Evolutionary conservation across 345 rosid species (phyloP).

Genomic region (Eucalyptus lansdowneana): DNA sequence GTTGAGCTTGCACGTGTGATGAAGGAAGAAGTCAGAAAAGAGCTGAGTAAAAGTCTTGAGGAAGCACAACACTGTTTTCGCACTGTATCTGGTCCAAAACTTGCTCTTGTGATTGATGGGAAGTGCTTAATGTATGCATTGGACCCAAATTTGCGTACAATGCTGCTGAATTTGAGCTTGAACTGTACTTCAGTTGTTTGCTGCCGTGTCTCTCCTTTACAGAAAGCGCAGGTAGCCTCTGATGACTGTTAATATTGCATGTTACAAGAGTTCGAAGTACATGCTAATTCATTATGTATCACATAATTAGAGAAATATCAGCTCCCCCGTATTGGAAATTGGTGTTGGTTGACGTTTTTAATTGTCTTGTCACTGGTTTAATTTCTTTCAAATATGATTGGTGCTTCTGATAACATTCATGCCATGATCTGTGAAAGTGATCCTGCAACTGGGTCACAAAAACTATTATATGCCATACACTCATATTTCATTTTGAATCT

Average conservation of each 20-base stretch:
- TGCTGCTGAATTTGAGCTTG: constrained; percentile 84
- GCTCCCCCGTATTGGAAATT: not conserved
- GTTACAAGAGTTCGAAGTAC: not conserved
- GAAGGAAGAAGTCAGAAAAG: constrained; percentile 74
- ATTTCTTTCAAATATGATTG: not conserved
- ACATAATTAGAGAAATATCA: not conserved
- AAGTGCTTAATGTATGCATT: constrained; percentile 96
- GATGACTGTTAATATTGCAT: not conserved
- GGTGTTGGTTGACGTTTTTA: not conserved
- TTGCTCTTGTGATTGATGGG: constrained; percentile 88
- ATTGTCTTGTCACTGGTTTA: not conserved
- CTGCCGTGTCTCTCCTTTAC: constrained; percentile 98
- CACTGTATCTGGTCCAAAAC: constrained; percentile 60
- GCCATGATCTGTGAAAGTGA: not conserved
- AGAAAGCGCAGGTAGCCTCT: constrained; percentile 85
- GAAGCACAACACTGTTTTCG: constrained; percentile 62
- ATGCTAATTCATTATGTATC: not conserved
- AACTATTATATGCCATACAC: not conserved
- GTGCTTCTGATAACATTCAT: not conserved
- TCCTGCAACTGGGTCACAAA: not conserved
- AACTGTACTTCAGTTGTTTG: constrained; percentile 96
- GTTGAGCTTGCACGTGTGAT: constrained; percentile 83
- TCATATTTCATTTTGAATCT: not conserved
- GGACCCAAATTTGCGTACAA: constrained; percentile 79
- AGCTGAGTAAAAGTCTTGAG: constrained; percentile 66